Base-by-base conservation (phyloP, 176 grass and related monocot genomes). In the Musa itinerans region DNA sequence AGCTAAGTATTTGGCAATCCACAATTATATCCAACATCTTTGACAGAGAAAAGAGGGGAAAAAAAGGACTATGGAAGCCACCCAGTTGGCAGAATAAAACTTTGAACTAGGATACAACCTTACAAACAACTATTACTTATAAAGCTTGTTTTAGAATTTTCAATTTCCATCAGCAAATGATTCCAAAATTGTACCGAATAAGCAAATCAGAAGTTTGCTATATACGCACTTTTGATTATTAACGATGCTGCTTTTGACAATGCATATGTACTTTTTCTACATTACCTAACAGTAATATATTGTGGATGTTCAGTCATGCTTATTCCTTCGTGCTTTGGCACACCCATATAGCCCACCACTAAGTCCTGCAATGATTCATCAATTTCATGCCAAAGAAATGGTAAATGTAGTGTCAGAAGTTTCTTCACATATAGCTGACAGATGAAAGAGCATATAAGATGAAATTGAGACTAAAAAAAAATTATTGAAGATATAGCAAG, bases 311-410 rank as follows among this genome's bases (percentile, higher is more conserved):
- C 83, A 54, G 81, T 87, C 93, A 97, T 97, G 81, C 85, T 89
- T 67, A 97, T 48, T 27, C 93, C 90, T 52, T 87, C 43, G 74
- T 90, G 92, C 78, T 97, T 97, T 54, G 93, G 93, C 66, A 97
- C 93, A 26, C 90, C 87, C 93, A 97, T 97, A 73, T 96, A 96
- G 11, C 93, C 93, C 72, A 97, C 93, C 34, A 97, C 93, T 50
- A 97, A 90, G 85, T 97, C 93, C 93, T 97, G 79, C 78, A 86
- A n/a, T 62, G 76, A 43, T 73, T 16, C 53, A 48, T 55, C 22
- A 64, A 56, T 22, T 71, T 72, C 50, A 72, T 53, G 54, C 11
- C 63, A 12, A 65, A 65, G 63, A 27, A 27, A 65, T 65, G 10
- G 63, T 65, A 69, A 69, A 69, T 50, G 48, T 49, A 69, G 19